These are phyloP conservation scores for Fusarium robinianum DNA, from an alignment of 2,329 filamentous ascomycete genomes.

Conservation along the genomic window DNA sequence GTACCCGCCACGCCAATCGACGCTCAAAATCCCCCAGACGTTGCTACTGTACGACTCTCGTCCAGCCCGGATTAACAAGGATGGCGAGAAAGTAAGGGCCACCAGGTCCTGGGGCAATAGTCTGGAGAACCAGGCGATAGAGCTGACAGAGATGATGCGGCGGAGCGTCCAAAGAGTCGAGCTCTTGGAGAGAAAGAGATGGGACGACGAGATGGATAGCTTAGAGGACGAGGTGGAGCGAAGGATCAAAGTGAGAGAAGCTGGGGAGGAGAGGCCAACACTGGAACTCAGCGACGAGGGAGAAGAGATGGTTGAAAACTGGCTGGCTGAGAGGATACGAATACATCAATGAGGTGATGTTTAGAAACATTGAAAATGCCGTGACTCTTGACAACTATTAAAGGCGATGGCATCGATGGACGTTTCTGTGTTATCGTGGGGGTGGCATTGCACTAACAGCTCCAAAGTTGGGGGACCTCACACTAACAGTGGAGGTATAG, in stretches of 20 bases:
- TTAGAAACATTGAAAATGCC: too few species aligned
- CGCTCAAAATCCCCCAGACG: slow-evolving; percentile 54
- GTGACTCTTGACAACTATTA: too few species aligned
- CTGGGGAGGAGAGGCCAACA: slow-evolving; percentile 39
- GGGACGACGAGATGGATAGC: slow-evolving; percentile 47
- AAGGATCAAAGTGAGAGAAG: slow-evolving; percentile 46
- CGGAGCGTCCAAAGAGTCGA: slow-evolving; percentile 54
- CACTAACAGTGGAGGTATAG: too few species aligned
- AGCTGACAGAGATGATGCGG: slow-evolving; percentile 54
- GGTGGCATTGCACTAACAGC: slow-evolving; percentile 18
- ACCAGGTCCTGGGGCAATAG: slow-evolving; percentile 46
- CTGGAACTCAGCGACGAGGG: slow-evolving; percentile 38
- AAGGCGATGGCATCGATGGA: too few species aligned
- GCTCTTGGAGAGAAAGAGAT: slow-evolving; percentile 47
- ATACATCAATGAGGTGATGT: too few species aligned
- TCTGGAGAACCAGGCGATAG: slow-evolving; percentile 52
- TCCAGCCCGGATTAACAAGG: slow-evolving; percentile 25
- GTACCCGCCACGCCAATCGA: slow-evolving; percentile 55
- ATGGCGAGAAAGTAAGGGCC: slow-evolving; percentile 21
- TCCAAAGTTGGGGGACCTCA: too few species aligned
- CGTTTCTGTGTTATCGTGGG: too few species aligned
- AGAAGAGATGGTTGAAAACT: slow-evolving; percentile 35
- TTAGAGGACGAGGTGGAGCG: slow-evolving; percentile 42
- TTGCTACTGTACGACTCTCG: slow-evolving; percentile 53
- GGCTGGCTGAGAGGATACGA: slow-evolving; percentile 37